phyloP scores from a whole-genome alignment of 2,329 filamentous ascomycete species.

The Aureobasidium subglaciale region DNA sequence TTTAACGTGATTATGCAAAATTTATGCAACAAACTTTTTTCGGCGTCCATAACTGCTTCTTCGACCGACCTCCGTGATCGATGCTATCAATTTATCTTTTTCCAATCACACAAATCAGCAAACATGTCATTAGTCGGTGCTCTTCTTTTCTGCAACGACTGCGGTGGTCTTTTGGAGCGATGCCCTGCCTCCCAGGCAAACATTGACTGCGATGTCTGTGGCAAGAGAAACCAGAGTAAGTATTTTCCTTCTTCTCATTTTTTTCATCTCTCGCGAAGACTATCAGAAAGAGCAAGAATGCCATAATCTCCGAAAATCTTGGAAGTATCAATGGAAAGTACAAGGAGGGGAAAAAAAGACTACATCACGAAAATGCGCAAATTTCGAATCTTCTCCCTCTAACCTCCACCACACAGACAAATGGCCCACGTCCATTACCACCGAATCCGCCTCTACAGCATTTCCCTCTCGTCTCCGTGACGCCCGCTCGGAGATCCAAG shows the following conservation, averaged over 20 bases:
- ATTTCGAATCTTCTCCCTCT: constrained; percentile 13
- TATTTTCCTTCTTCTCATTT: not conserved
- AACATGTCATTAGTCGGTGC: constrained; percentile 86
- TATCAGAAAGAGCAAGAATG: constrained; percentile 9
- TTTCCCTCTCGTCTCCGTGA: constrained; percentile 83
- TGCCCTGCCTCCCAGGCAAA: constrained; percentile 70
- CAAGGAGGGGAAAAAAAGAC: too few species aligned
- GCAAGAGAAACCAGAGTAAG: constrained; percentile 73
- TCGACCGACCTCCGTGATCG: not conserved
- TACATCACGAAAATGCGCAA: not conserved
- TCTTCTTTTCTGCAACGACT: constrained; percentile 86
- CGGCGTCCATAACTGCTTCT: constrained; percentile 1
- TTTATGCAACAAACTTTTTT: constrained; percentile 10
- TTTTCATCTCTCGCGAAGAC: not conserved
- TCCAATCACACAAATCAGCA: not conserved
- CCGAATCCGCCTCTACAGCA: constrained; percentile 74
- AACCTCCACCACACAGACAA: constrained; percentile 49
- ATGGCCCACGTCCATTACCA: constrained; percentile 67
- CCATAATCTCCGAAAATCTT: too few species aligned
- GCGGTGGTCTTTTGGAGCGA: constrained; percentile 79
- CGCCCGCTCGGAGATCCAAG: constrained; percentile 80
- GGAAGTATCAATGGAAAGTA: too few species aligned
- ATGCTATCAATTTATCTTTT: not conserved
- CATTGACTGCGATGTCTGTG: constrained; percentile 82
- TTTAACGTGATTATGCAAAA: constrained; percentile 1